Evolutionary conservation across 768 basidiomycete genomes (phyloP).

Genomic region (Boletus insuetus): DNA sequence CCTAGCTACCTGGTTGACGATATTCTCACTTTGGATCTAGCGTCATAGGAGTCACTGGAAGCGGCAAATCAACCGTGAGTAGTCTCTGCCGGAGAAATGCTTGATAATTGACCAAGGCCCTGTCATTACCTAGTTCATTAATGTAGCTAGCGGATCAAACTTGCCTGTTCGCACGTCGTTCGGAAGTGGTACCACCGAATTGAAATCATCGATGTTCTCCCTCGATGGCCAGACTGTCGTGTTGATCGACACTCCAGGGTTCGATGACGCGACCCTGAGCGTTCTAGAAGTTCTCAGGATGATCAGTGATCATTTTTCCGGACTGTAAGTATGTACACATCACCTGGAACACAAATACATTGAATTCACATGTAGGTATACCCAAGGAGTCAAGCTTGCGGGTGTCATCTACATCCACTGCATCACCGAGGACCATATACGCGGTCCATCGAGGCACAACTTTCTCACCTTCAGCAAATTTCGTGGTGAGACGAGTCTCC

Average conservation of each 20-base stretch:
- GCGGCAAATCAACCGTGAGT: slow-evolving; percentile 33
- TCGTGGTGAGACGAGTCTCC: slow-evolving; percentile 45
- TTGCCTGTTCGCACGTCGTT: slow-evolving; percentile 39
- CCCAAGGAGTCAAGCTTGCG: slow-evolving; percentile 34
- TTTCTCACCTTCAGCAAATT: slow-evolving; percentile 47
- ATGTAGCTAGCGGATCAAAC: slow-evolving; percentile 46
- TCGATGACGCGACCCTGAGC: slow-evolving; percentile 47
- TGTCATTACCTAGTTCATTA: slow-evolving; percentile 41
- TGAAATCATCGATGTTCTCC: slow-evolving; percentile 42
- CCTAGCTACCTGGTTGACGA: neutral
- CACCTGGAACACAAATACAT: neutral
- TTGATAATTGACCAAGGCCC: slow-evolving; percentile 1
- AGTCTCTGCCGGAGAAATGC: neutral
- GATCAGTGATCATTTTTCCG: slow-evolving; percentile 37
- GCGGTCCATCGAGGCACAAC: slow-evolving; percentile 41
- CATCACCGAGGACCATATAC: slow-evolving; percentile 42
- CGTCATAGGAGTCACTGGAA: slow-evolving; percentile 31
- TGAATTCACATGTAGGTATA: slow-evolving; percentile 10
- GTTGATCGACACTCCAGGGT: slow-evolving; percentile 59
- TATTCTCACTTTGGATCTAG: slow-evolving; percentile 17
- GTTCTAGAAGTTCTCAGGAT: slow-evolving; percentile 45
- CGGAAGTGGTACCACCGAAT: slow-evolving; percentile 42
- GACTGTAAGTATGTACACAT: slow-evolving; percentile 15
- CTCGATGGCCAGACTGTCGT: slow-evolving; percentile 42
- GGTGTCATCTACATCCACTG: slow-evolving; percentile 53